These are phyloP conservation scores for Phytophthora quininea DNA, from an alignment of 352 stramenopile species.

Conservation along the genomic window DNA sequence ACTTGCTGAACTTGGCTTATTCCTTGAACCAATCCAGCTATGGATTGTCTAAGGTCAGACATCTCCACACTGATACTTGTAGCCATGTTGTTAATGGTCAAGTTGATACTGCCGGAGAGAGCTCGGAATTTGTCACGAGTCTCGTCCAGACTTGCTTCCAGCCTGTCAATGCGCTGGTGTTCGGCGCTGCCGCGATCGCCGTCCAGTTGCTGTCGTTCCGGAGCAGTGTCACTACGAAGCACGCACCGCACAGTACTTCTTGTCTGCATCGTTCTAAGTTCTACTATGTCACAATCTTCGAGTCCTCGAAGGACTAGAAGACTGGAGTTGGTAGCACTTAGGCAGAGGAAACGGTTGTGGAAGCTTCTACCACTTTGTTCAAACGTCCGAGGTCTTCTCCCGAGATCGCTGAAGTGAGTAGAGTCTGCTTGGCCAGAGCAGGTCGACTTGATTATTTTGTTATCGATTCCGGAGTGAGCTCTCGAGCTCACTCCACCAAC, in stretches of 20 bases:
- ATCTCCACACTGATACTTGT: neutral
- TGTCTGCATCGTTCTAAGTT: constrained; percentile 6
- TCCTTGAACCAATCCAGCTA: neutral
- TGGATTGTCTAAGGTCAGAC: neutral
- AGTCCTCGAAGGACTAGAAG: neutral
- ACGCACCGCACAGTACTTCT: neutral
- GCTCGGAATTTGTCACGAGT: neutral
- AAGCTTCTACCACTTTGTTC: neutral
- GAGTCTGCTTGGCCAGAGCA: constrained; percentile 7
- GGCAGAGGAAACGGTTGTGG: neutral
- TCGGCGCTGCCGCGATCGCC: neutral
- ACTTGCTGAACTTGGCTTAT: neutral
- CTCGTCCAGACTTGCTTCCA: neutral
- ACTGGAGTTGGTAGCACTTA: neutral
- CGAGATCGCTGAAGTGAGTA: neutral
- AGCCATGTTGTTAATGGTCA: neutral
- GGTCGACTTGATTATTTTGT: neutral
- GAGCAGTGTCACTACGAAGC: neutral
- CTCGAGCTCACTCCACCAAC: neutral
- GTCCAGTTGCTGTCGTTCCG: neutral
- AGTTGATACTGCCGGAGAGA: neutral
- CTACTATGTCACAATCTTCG: constrained; percentile 5
- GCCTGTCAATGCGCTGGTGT: neutral
- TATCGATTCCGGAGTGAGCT: constrained; percentile 1
- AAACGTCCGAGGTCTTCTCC: neutral